A percentile compares a stretch with the other conserved stretches of the same genome.
Conservation (phyloP, 495 filamentous ascomycete genomes). For the Clavariopsis aquatica region DNA sequence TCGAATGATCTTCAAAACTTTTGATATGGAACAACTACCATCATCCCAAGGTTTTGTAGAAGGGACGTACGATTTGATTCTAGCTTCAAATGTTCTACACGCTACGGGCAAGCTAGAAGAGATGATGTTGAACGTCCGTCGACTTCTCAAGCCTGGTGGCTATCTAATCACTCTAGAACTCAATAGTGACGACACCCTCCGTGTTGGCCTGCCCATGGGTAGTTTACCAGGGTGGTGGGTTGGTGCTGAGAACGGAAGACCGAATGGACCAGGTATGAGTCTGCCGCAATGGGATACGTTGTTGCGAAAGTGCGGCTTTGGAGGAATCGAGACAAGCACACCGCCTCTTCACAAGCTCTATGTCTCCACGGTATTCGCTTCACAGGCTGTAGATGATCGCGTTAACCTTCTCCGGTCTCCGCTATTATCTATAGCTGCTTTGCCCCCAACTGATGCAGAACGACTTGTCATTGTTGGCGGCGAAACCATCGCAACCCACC, state of each 20-base stretch:
- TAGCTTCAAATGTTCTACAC: constrained; percentile 25
- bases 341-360: not conserved
- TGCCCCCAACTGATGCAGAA: not conserved
- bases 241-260: constrained; percentile 7
- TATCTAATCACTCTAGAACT: constrained; percentile 8
- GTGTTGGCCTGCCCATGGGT: not conserved
- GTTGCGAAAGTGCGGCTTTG: constrained; percentile 1
- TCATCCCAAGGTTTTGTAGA: constrained; percentile 12
- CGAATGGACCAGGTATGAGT: not conserved
- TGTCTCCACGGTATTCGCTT: not conserved
- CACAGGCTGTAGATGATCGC: constrained; percentile 6
- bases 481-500: not conserved
- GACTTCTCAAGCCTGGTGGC: constrained; percentile 21
- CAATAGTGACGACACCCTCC: not conserved
- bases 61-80: constrained; percentile 22
- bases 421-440: not conserved
- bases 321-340: constrained; percentile 5
- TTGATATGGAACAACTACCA: constrained; percentile 12
- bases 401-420: constrained; percentile 8
- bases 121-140: not conserved
- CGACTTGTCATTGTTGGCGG: not conserved
- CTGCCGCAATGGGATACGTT: constrained; percentile 1
- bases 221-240: constrained; percentile 21
- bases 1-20: constrained; percentile 42
- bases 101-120: not conserved